Evolutionary conservation across 1,284 basidiomycete species (phyloP).

Genomic region (Lignosus rhinocerotis): DNA sequence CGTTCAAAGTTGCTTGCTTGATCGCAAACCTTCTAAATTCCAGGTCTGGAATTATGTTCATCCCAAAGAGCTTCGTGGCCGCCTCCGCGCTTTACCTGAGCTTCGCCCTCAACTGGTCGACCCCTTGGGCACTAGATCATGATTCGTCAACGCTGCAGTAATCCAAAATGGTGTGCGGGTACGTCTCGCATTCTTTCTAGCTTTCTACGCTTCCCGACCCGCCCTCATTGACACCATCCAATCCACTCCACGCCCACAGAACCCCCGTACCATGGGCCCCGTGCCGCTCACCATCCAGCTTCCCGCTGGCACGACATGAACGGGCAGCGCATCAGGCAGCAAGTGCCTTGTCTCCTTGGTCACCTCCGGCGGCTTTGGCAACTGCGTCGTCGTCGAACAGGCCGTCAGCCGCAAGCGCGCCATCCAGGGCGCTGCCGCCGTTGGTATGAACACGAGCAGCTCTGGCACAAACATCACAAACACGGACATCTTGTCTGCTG

Average conservation of each 20-base stretch:
- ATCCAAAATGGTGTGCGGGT: conserved; percentile 41
- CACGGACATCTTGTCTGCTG: not conserved
- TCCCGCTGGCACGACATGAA: conserved; percentile 48
- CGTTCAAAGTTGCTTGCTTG: not conserved
- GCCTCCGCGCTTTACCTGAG: conserved; percentile 21
- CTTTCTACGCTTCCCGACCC: too few species aligned
- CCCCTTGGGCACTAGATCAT: conserved; percentile 38
- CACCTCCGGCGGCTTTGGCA: conserved; percentile 48
- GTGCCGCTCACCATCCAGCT: conserved; percentile 44
- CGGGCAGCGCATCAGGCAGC: conserved; percentile 44
- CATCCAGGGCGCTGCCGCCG: conserved; percentile 13
- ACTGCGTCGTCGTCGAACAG: conserved; percentile 44
- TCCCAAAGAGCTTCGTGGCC: conserved; percentile 25
- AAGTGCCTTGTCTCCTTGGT: conserved; percentile 50
- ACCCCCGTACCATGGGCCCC: conserved; percentile 34
- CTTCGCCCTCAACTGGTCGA: conserved; percentile 37
- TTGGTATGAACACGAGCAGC: not conserved
- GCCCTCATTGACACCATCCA: too few species aligned
- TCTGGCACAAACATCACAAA: not conserved
- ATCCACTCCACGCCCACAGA: conserved; percentile 11
- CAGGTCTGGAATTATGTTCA: conserved; percentile 14
- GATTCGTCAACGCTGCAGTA: conserved; percentile 39
- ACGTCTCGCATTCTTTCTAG: not conserved
- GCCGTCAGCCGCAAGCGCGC: too few species aligned
- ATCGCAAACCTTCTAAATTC: not conserved